A percentile compares a stretch with the other conserved stretches of the same genome.
Evolutionary conservation across 257 asterid species (phyloP).

Genomic region (Nicotiana benthamiana): DNA sequence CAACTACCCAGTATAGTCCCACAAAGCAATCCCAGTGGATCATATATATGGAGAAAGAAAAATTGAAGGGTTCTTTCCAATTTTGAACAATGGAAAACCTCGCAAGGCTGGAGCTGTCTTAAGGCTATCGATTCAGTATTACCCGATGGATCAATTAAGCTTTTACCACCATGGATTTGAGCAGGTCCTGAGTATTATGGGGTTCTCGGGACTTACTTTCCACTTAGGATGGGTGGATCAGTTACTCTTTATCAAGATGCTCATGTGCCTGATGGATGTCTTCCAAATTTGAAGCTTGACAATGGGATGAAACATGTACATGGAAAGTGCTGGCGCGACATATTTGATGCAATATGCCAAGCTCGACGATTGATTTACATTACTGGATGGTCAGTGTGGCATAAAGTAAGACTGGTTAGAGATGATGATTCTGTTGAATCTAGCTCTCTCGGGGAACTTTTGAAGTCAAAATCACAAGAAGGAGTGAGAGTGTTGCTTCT

Average conservation of each 20-base stretch:
- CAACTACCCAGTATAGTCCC: too few relatives aligned
- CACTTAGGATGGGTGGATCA: slow-evolving; percentile 85
- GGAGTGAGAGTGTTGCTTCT: slow-evolving; percentile 98
- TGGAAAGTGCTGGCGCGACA: slow-evolving; percentile 95
- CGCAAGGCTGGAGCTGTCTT: slow-evolving; percentile 81
- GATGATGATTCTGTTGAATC: slow-evolving; percentile 51
- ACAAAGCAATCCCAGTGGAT: slow-evolving; percentile 75
- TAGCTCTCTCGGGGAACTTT: slow-evolving; percentile 75
- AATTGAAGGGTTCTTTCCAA: slow-evolving; percentile 66
- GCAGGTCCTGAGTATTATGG: slow-evolving; percentile 84
- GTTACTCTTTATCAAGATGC: slow-evolving; percentile 97
- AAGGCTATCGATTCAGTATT: slow-evolving; percentile 61
- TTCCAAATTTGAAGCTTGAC: slow-evolving; percentile 65
- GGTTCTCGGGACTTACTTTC: slow-evolving; percentile 87
- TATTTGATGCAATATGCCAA: slow-evolving; percentile 68
- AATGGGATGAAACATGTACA: slow-evolving; percentile 60
- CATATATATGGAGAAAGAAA: slow-evolving; percentile 58
- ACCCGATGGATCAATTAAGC: slow-evolving; percentile 68
- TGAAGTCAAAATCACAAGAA: slow-evolving; percentile 89
- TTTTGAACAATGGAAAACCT: slow-evolving; percentile 74
- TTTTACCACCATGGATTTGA: slow-evolving; percentile 66
- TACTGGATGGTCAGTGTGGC: slow-evolving; percentile 99
- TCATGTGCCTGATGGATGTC: slow-evolving; percentile 82
- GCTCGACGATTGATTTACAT: slow-evolving; percentile 80
- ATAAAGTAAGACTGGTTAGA: slow-evolving; percentile 74